A percentile compares a stretch with the other conserved stretches of the same genome.
phyloP scores from a whole-genome alignment of 768 basidiomycete genomes.

The Suillus ampliporus region DNA sequence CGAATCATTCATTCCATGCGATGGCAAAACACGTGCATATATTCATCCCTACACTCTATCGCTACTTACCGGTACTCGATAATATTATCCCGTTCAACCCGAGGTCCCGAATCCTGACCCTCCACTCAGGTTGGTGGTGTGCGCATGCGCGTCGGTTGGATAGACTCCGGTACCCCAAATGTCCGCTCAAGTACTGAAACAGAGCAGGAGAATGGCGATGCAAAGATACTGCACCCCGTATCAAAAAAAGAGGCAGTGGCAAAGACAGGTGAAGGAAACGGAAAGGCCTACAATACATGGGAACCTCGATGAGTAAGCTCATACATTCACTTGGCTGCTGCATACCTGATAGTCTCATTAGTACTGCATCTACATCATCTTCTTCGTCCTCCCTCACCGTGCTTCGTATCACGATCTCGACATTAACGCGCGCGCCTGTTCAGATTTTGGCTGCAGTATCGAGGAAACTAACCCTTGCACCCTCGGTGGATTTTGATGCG shows the following conservation, averaged over 20 bases:
- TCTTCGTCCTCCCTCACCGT: not conserved
- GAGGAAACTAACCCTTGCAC: slow-evolving; percentile 66
- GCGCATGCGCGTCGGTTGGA: slow-evolving; percentile 39
- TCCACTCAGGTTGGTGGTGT: slow-evolving; percentile 27
- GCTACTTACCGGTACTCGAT: slow-evolving; percentile 26
- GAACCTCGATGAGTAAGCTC: not conserved
- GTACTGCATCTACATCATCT: not conserved
- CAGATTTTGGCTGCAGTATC: slow-evolving; percentile 45
- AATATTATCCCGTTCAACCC: slow-evolving; percentile 42
- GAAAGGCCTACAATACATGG: not conserved
- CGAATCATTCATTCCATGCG: slow-evolving; percentile 27
- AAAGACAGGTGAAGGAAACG: not conserved
- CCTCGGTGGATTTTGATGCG: slow-evolving; percentile 54
- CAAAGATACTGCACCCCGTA: not conserved
- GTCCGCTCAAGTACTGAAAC: not conserved
- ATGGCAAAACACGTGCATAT: slow-evolving; percentile 33
- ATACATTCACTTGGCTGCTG: not conserved
- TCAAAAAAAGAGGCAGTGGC: not conserved
- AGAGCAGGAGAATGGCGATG: not conserved
- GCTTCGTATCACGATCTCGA: not conserved
- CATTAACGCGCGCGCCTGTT: too few species aligned
- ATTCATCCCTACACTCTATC: slow-evolving; percentile 36
- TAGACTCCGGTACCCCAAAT: not conserved
- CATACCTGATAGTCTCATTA: not conserved
- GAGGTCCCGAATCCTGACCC: slow-evolving; percentile 54